Conservation (phyloP, 345 rosid genomes). For the Carallia brachiata region DNA sequence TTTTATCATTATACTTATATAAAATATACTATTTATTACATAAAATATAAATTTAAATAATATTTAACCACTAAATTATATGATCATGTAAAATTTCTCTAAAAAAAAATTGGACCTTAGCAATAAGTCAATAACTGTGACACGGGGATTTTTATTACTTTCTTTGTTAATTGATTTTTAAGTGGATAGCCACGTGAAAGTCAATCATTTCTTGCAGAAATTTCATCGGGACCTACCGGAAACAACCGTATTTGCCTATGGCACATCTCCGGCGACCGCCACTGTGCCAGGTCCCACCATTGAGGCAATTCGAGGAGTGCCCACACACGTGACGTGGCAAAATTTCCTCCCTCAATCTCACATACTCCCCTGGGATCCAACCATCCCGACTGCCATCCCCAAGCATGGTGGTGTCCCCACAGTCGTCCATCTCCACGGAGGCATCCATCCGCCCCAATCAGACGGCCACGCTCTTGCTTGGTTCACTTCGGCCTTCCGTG, state of each 20-base stretch:
- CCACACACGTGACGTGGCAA: conserved; percentile 16
- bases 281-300: conserved; percentile 24
- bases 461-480: conserved; percentile 19
- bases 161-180: too few relatives aligned
- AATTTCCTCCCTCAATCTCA: conserved; percentile 19
- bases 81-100: too few relatives aligned
- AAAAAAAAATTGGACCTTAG: too few relatives aligned
- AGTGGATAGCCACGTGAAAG: too few relatives aligned
- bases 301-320: conserved; percentile 12
- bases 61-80: too few relatives aligned
- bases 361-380: conserved; percentile 27
- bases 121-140: too few relatives aligned
- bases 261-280: conserved; percentile 11
- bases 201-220: background rate
- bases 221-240: conserved; percentile 23
- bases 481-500: conserved; percentile 18
- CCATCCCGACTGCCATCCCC: conserved; percentile 19
- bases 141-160: too few relatives aligned
- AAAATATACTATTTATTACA: too few relatives aligned
- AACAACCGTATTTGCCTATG: conserved; percentile 21
- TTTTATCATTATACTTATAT: too few relatives aligned
- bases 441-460: conserved; percentile 7
- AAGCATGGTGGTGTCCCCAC: conserved; percentile 24
- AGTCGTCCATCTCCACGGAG: conserved; percentile 29
- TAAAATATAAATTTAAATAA: too few relatives aligned